Percentiles rank a stretch among this genome's conserved stretches.
Conservation (phyloP, 768 basidiomycete genomes). For the Lactarius vividus region DNA sequence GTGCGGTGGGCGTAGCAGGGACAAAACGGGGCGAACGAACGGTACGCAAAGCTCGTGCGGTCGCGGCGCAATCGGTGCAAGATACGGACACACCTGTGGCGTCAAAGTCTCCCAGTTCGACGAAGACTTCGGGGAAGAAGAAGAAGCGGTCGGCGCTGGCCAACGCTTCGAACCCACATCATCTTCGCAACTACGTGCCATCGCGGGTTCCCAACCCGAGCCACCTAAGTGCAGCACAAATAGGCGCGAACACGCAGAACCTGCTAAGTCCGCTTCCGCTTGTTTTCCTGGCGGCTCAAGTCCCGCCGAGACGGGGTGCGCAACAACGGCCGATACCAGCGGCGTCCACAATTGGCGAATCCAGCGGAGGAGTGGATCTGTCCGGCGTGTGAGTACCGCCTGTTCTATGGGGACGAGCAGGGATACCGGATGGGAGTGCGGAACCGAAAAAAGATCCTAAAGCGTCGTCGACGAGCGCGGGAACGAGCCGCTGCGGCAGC, state of each 20-base stretch:
- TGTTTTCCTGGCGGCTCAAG: slow-evolving; percentile 65
- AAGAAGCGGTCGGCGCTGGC: slow-evolving; percentile 91
- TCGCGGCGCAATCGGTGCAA: slow-evolving; percentile 34
- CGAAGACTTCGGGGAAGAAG: slow-evolving; percentile 58
- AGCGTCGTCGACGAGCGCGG: slow-evolving; percentile 63
- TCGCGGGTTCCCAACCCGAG: slow-evolving; percentile 62
- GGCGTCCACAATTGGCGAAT: slow-evolving; percentile 44
- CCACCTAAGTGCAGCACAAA: slow-evolving; percentile 39
- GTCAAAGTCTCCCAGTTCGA: slow-evolving; percentile 30
- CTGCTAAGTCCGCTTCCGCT: slow-evolving; percentile 59
- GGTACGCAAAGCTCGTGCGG: slow-evolving; percentile 22
- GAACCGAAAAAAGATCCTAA: slow-evolving; percentile 76
- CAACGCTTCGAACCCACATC: slow-evolving; percentile 94
- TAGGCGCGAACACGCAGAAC: slow-evolving; percentile 44
- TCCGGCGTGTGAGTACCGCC: slow-evolving; percentile 86
- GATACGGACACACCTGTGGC: slow-evolving; percentile 35
- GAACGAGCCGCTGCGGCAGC: slow-evolving; percentile 65
- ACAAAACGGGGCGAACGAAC: slow-evolving; percentile 25
- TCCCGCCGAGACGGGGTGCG: slow-evolving; percentile 48
- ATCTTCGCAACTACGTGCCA: slow-evolving; percentile 90
- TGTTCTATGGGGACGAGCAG: slow-evolving; percentile 85
- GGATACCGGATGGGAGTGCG: slow-evolving; percentile 63
- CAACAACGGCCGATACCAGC: slow-evolving; percentile 31
- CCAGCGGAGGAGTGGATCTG: slow-evolving; percentile 92
- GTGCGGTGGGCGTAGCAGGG: slow-evolving; percentile 32